These are phyloP conservation scores for Colletotrichum abscissum DNA, from an alignment of 2,329 filamentous ascomycete genomes.

Conservation along the genomic window DNA sequence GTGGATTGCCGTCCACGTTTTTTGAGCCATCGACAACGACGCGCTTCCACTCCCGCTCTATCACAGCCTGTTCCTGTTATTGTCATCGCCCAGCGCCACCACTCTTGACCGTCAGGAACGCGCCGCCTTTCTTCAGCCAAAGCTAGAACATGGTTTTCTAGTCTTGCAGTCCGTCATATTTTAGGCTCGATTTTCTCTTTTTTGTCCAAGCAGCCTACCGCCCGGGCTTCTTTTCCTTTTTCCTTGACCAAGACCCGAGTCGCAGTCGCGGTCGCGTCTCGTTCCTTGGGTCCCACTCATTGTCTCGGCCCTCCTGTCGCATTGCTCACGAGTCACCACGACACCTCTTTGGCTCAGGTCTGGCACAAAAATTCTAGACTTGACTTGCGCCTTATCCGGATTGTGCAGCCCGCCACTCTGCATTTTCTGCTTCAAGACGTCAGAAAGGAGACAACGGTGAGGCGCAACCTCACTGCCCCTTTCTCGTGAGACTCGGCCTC, in stretches of 20 bases:
- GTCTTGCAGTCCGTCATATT: not conserved
- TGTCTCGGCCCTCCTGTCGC: conserved; percentile 15
- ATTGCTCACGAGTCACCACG: conserved; percentile 7
- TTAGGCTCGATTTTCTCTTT: not conserved
- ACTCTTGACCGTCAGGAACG: not conserved
- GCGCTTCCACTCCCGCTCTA: conserved; percentile 24
- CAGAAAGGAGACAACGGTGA: not conserved
- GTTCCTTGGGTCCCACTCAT: conserved; percentile 2
- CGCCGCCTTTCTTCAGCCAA: not conserved
- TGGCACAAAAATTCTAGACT: not conserved
- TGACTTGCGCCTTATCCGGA: conserved; percentile 4
- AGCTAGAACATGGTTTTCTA: not conserved
- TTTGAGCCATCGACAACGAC: conserved; percentile 15
- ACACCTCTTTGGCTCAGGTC: conserved; percentile 6
- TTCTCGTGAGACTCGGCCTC: not conserved
- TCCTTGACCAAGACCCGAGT: conserved; percentile 14
- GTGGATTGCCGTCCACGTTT: not conserved
- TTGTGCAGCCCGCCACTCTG: not conserved
- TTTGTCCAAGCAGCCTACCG: not conserved
- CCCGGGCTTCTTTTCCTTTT: not conserved
- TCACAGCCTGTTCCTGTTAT: conserved; percentile 7
- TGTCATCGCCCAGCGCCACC: not conserved
- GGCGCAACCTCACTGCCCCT: not conserved
- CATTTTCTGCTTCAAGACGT: not conserved
- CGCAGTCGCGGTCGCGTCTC: conserved; percentile 34